Evolutionary conservation across 306 rosid species (phyloP).

Genomic region (Leucaena leucocephala): DNA sequence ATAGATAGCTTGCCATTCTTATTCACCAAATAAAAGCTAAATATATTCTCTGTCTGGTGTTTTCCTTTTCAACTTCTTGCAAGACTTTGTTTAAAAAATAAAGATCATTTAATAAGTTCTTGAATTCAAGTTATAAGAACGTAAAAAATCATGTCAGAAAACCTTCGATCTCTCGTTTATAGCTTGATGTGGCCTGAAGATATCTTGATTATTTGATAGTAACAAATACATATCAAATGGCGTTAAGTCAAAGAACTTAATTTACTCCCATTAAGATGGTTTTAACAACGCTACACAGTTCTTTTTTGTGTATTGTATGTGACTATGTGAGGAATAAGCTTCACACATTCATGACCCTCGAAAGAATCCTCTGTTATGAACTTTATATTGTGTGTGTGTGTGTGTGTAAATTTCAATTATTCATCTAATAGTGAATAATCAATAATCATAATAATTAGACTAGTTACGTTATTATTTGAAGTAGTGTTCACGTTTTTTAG

Average conservation of each 20-base stretch:
- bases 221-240: not conserved
- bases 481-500: not conserved
- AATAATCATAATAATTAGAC: too few species aligned
- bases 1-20: not conserved
- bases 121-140: not conserved
- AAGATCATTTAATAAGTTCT: not conserved
- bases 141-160: not conserved
- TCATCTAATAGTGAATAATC: too few species aligned
- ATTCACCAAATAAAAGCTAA: not conserved
- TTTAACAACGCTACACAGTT: not conserved
- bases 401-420: too few species aligned
- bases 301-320: not conserved
- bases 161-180: not conserved
- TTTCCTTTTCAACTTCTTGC: not conserved
- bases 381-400: too few species aligned
- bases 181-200: not conserved
- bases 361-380: not conserved
- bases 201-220: not conserved
- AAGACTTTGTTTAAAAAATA: too few species aligned
- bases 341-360: not conserved
- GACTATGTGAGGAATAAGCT: not conserved
- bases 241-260: not conserved
- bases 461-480: not conserved
- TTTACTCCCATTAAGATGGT: not conserved
- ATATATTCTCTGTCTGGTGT: not conserved